phyloP scores from a whole-genome alignment of 345 rosid genomes.

The Eutrema japonicum region DNA sequence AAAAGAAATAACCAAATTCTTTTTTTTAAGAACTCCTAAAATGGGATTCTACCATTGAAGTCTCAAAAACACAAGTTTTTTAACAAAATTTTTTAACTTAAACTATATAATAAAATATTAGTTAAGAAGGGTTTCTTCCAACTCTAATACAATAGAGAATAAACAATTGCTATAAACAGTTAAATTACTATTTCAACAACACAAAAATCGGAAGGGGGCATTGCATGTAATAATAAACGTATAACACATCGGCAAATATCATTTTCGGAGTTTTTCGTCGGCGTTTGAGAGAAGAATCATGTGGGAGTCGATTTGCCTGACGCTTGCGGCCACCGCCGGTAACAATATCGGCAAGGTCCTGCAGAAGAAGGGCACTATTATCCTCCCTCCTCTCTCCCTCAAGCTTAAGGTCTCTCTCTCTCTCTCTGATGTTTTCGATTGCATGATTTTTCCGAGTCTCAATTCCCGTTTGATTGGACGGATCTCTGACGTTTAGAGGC shows the following conservation, averaged over 20 bases:
- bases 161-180: background rate
- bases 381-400: slow-evolving; percentile 96
- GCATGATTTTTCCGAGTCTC: slow-evolving; percentile 22
- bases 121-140: too few species aligned
- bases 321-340: slow-evolving; percentile 95
- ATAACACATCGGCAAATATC: slow-evolving; percentile 24
- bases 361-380: slow-evolving; percentile 95
- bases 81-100: too few species aligned
- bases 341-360: slow-evolving; percentile 95
- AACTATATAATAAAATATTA: too few species aligned
- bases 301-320: slow-evolving; percentile 92
- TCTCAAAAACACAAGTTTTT: too few species aligned
- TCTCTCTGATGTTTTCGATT: slow-evolving; percentile 15
- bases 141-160: too few species aligned
- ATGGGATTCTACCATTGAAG: too few species aligned
- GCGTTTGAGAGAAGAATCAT: slow-evolving; percentile 41
- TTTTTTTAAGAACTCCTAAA: too few species aligned
- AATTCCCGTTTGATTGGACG: background rate
- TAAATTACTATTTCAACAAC: slow-evolving; percentile 10
- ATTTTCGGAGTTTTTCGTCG: slow-evolving; percentile 11
- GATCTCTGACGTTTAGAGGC: slow-evolving; percentile 14
- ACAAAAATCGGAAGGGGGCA: background rate
- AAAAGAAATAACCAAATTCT: too few species aligned
- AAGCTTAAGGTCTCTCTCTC: slow-evolving; percentile 73
- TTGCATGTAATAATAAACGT: slow-evolving; percentile 32